Conservation (phyloP, 2,329 filamentous ascomycete genomes). For the Daldinia eschscholtzii region DNA sequence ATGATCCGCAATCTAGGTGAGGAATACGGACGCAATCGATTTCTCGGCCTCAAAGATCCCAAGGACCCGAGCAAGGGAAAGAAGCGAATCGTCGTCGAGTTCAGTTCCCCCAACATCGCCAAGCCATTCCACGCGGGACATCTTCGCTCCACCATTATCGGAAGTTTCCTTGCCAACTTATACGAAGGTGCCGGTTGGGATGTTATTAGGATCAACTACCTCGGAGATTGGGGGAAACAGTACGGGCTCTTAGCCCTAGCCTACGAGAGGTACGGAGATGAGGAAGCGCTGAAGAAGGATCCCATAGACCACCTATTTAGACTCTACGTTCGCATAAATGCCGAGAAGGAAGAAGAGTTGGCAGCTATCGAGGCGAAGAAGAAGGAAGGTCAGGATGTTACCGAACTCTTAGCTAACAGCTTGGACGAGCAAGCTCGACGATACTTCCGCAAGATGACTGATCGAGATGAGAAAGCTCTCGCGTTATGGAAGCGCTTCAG, state of each 20-base stretch:
- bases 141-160: slow-evolving; percentile 81
- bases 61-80: slow-evolving; percentile 55
- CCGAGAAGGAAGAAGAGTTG: slow-evolving; percentile 69
- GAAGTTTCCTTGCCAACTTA: slow-evolving; percentile 77
- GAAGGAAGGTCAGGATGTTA: slow-evolving; percentile 58
- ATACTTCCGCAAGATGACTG: slow-evolving; percentile 73
- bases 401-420: slow-evolving; percentile 58
- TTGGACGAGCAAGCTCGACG: slow-evolving; percentile 68
- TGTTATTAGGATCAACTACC: slow-evolving; percentile 78
- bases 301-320: slow-evolving; percentile 80
- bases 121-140: slow-evolving; percentile 82
- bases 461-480: slow-evolving; percentile 68
- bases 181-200: slow-evolving; percentile 78
- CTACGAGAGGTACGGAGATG: slow-evolving; percentile 75
- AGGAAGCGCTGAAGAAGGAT: slow-evolving; percentile 72
- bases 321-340: slow-evolving; percentile 77
- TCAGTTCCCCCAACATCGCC: slow-evolving; percentile 81
- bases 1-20: slow-evolving; percentile 72
- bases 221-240: slow-evolving; percentile 84
- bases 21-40: slow-evolving; percentile 74
- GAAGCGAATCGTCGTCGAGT: slow-evolving; percentile 74
- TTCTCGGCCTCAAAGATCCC: slow-evolving; percentile 68
- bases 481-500: slow-evolving; percentile 70
- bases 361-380: slow-evolving; percentile 67
- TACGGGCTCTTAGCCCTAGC: slow-evolving; percentile 76